phyloP scores from a whole-genome alignment of 2,329 filamentous ascomycete species.

The Gnomoniopsis sp. region DNA sequence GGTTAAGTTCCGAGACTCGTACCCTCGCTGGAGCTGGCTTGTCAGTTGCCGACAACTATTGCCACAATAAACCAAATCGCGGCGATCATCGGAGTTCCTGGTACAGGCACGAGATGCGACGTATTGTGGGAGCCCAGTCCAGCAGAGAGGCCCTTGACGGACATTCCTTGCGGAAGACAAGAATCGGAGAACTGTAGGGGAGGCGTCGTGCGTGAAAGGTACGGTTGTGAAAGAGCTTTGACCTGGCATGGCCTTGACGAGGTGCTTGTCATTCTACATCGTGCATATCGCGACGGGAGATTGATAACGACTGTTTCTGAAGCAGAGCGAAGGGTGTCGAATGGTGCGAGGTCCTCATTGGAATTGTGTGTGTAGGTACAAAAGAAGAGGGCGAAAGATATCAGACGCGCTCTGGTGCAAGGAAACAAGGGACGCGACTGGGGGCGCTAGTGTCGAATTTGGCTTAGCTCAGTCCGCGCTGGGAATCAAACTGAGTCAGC shows the following conservation, averaged over 20 bases:
- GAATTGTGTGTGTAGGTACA: constrained; percentile 19
- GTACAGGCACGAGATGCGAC: constrained; percentile 61
- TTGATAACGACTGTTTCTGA: constrained; percentile 27
- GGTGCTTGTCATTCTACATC: constrained; percentile 17
- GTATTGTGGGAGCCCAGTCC: constrained; percentile 41
- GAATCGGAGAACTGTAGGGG: constrained; percentile 75
- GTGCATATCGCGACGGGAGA: constrained; percentile 31
- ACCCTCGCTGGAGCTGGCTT: constrained; percentile 51
- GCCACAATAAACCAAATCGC: constrained; percentile 42
- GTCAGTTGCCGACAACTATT: constrained; percentile 34
- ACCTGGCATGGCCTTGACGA: constrained; percentile 22
- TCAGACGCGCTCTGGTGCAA: not conserved
- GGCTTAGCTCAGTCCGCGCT: not conserved
- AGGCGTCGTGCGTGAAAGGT: constrained; percentile 64
- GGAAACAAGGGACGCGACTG: not conserved
- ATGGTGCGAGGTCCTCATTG: no score
- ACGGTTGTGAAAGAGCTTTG: constrained; percentile 44
- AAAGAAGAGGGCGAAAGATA: constrained; percentile 15
- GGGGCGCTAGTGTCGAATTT: not conserved
- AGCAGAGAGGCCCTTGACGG: constrained; percentile 40
- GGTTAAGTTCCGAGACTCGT: constrained; percentile 90
- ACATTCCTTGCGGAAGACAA: constrained; percentile 69
- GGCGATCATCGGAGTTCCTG: constrained; percentile 47
- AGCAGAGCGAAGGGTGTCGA: constrained; percentile 23
- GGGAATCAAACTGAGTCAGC: not conserved